Evolutionary conservation across 2,329 filamentous ascomycete species (phyloP).

Genomic region (Ascosphaera apis): DNA sequence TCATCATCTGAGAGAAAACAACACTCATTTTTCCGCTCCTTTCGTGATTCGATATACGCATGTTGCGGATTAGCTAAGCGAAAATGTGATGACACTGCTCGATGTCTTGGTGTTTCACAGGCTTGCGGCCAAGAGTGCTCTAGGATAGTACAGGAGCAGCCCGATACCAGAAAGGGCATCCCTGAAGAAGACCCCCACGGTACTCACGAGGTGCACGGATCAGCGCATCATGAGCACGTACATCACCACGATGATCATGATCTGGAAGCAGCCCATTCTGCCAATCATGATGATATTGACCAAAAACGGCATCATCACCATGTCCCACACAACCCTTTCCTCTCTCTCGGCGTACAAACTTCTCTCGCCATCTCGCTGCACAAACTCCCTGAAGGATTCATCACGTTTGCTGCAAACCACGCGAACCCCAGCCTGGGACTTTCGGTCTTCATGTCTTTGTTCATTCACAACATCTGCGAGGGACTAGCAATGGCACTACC

Average conservation of each 20-base stretch:
- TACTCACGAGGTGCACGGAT: constrained; percentile 1
- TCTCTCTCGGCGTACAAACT: constrained; percentile 88
- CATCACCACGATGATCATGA: constrained; percentile 1
- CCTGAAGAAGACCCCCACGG: neutral
- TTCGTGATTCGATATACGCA: neutral
- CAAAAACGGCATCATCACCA: constrained; percentile 56
- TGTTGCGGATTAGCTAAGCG: neutral
- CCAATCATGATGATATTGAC: constrained; percentile 5
- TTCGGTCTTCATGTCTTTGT: constrained; percentile 82
- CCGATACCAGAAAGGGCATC: neutral
- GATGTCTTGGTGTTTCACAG: constrained; percentile 38
- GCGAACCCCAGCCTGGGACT: constrained; percentile 74
- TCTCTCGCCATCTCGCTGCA: constrained; percentile 87
- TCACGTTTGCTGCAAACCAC: constrained; percentile 94
- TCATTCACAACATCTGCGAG: constrained; percentile 96
- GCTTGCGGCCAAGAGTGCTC: constrained; percentile 38
- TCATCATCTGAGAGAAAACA: neutral
- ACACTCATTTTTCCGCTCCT: neutral
- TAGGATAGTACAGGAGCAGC: constrained; percentile 15
- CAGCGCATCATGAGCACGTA: neutral
- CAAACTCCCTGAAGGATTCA: constrained; percentile 70
- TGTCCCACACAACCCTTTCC: constrained; percentile 77
- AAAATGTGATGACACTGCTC: constrained; percentile 31
- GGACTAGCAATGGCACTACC: constrained; percentile 87
- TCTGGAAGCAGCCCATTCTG: neutral